phyloP scores from a whole-genome alignment of 2,329 filamentous ascomycete species.

The Colletotrichum lupini region DNA sequence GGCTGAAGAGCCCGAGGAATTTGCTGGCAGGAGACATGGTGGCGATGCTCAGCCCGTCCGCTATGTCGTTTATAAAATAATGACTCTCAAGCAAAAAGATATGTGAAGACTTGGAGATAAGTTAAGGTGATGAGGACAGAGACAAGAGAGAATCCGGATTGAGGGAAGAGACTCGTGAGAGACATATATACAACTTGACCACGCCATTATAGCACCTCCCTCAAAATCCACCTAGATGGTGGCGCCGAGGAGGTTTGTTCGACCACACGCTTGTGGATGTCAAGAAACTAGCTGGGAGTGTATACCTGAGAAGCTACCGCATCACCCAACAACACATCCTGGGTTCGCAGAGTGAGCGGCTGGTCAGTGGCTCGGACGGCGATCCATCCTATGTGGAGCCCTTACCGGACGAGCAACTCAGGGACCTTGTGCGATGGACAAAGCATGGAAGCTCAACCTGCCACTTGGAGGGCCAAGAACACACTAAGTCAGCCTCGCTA shows the following conservation, averaged over 20 bases:
- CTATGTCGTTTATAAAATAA: background rate
- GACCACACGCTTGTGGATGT: background rate
- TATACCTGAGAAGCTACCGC: background rate
- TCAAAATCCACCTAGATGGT: background rate
- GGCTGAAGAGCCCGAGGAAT: conserved; percentile 13
- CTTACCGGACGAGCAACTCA: background rate
- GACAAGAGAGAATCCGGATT: background rate
- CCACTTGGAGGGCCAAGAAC: background rate
- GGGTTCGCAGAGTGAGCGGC: background rate
- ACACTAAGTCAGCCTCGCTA: conserved; percentile 10
- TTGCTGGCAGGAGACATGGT: conserved; percentile 2
- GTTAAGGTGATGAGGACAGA: background rate
- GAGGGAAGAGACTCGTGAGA: background rate
- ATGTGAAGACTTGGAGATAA: background rate
- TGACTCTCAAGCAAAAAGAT: background rate
- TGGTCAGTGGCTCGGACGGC: background rate
- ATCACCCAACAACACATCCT: background rate
- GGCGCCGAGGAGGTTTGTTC: background rate
- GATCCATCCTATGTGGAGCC: background rate
- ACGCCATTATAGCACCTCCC: background rate
- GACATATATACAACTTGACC: background rate
- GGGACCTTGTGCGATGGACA: background rate
- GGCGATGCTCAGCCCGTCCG: background rate
- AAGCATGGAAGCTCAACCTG: conserved; percentile 19
- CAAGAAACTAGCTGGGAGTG: background rate